Evolutionary conservation across 108 stramenopile genomes (phyloP), one percentile per base, ranked within the genome.

Genomic region (Skeletonema marinoi): DNA sequence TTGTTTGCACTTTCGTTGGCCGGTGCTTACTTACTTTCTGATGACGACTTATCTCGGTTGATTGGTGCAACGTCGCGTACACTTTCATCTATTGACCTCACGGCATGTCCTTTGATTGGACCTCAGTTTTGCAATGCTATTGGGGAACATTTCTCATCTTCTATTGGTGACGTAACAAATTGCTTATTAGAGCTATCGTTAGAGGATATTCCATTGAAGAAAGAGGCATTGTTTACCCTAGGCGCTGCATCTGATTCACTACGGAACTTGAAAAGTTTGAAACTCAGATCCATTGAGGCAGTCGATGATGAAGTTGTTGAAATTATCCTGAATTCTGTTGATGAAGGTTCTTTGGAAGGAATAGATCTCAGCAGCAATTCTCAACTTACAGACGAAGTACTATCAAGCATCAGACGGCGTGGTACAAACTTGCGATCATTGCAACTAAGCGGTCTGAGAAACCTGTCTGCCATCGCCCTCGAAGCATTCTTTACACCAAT

Each of bases 11-110:
- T 95, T 29, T 87, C 88, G 12, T 86, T 95, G 67, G 78, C 78
- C 66, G 93, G 93, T 32, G 93, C 91, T 50, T 95, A 95, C 70
- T 56, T 95, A 6, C 58, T 95, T 59, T 75, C 82, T 32, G 93
- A 95, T 75, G 82, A 75, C 36, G 86, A 91, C 69, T 80, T 82
- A 3, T 88, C 90, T 32, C 73, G 69, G 33, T 64, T 95, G 30
- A 66, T 95, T n/a, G 36, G 35, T 58, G 77, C 80, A n/a, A 60
- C 82, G 11, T 66, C 72, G 14, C 61, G 61, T 7, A 89, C 90
- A 10, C 81, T 95, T 4, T 83, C 85, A 46, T 92, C 91, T 0
- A 59, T 95, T n/a, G 85, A 88, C 32, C 89, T 91, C 60, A 78
- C 84, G 36, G 89, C 89, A 3, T 95, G 93, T 72, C 90, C 89